Evolutionary conservation across 495 filamentous ascomycete species (phyloP).

Genomic region (Penicillium coffeae): DNA sequence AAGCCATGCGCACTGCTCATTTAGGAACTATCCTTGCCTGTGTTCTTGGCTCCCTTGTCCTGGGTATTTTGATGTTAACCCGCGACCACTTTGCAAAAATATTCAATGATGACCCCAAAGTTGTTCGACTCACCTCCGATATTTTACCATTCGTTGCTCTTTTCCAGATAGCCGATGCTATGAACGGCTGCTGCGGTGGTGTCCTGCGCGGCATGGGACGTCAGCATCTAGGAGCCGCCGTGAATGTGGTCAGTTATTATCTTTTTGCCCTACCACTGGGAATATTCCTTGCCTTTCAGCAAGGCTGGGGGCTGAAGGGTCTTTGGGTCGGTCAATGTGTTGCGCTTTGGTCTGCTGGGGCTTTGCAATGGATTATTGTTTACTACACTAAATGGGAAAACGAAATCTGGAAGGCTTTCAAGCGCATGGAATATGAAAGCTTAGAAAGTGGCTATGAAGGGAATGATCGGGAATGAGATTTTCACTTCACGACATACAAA

Average conservation of each 20-base stretch:
- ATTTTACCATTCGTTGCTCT: conserved; percentile 86
- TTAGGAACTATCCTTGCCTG: conserved; percentile 73
- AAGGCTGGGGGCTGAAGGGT: conserved; percentile 82
- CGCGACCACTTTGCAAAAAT: conserved; percentile 76
- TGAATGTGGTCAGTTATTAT: conserved; percentile 89
- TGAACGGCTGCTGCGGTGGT: conserved; percentile 84
- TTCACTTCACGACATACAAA: too few species aligned
- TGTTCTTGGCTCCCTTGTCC: conserved; percentile 61
- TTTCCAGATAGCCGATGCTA: conserved; percentile 91
- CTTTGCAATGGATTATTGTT: conserved; percentile 77
- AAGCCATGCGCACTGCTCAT: conserved; percentile 72
- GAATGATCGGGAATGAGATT: too few species aligned
- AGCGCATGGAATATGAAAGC: conserved; percentile 57
- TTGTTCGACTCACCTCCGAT: conserved; percentile 72
- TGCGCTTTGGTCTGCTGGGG: conserved; percentile 78
- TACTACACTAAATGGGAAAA: conserved; percentile 72
- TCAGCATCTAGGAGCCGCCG: conserved; percentile 84
- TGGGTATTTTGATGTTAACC: conserved; percentile 69
- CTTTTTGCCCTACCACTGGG: conserved; percentile 78
- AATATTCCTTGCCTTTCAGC: conserved; percentile 74
- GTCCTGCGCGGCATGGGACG: conserved; percentile 79
- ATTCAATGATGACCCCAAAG: conserved; percentile 75
- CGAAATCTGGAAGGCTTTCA: conserved; percentile 73
- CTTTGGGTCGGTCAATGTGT: conserved; percentile 90
- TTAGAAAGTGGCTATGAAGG: neutral